Conservation (phyloP, 2,329 filamentous ascomycete genomes). For the Aspergillus viridinutans region DNA sequence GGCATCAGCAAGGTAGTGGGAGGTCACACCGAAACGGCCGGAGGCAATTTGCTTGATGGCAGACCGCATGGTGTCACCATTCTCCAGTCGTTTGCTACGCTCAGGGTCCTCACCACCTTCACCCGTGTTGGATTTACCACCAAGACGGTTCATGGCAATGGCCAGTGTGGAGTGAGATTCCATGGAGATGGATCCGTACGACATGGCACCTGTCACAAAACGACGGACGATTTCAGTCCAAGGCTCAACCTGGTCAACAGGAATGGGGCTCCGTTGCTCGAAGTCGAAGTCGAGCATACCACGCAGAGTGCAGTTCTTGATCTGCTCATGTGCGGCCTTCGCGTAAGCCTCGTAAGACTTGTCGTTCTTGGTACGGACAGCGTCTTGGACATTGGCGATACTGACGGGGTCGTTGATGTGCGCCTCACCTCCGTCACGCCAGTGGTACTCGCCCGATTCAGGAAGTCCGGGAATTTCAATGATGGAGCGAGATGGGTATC, state of each 20-base stretch:
- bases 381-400: conserved; percentile 96
- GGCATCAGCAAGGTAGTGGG: conserved; percentile 87
- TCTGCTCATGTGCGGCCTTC: conserved; percentile 86
- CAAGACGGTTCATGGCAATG: conserved; percentile 93
- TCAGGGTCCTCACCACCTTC: conserved; percentile 96
- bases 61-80: conserved; percentile 94
- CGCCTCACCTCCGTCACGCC: conserved; percentile 91
- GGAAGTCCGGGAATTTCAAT: conserved; percentile 72
- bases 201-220: conserved; percentile 97
- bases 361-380: conserved; percentile 94
- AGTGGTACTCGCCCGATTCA: conserved; percentile 96
- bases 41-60: conserved; percentile 97
- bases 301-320: conserved; percentile 92
- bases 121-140: conserved; percentile 95
- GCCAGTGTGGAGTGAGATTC: conserved; percentile 94
- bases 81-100: conserved; percentile 78
- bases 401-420: conserved; percentile 93
- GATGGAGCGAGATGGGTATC: conserved; percentile 77
- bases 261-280: conserved; percentile 75
- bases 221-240: conserved; percentile 97
- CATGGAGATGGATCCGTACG: conserved; percentile 97
- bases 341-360: conserved; percentile 98
- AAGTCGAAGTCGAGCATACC: conserved; percentile 96
- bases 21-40: conserved; percentile 92
- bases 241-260: conserved; percentile 94